Base-by-base conservation (phyloP, 2,329 filamentous ascomycete species). In the Claviceps purpurea region DNA sequence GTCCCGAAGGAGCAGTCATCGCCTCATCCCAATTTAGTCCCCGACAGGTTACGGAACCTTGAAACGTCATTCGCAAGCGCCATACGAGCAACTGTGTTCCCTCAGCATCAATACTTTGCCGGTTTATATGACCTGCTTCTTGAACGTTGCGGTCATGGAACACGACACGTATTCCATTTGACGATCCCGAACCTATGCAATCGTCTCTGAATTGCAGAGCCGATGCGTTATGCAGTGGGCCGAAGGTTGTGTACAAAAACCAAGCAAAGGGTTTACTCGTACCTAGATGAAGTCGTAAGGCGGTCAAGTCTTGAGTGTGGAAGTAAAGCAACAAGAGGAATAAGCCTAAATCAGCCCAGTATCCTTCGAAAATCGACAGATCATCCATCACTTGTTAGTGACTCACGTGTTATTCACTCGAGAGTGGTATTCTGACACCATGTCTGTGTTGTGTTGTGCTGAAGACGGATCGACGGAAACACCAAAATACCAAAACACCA, bases 11-110 rank as follows among this genome's bases (percentile, higher is more conserved):
- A 20, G 20, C 41, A 43, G 16, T 20, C 16, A 43, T 44, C 16
- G 10, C 30, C 34, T 6, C 4, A 50, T 14, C 11, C 13, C 4
- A 16, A 16, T 24, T 18, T n/a, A 37, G 26, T 38, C 22, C 18
- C 26, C 41, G 48, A 18, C 26, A 18, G 22, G 24, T 37, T 13
- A 50, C 39, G 38, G 34, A 49, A 34, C 40, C 24, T 40, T n/a
- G 44, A 34, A 20, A 34, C 46, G 11, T 40, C 34, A 48, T 49
- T 13, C 20, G 30, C 40, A 44, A 38, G 18, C 41, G n/a, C 14
- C 49, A n/a, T 45, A 39, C 49, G 49, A 50, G 41, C 47, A 30
- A 49, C 18, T 49, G 48, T 50, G 48, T 50, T 42, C 47, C 38
- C 24, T 39, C 39, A 42, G 20, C 14, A 14, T 20, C 26, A 40